phyloP scores from a whole-genome alignment of 202 grass and related monocot genomes.

The Miscanthus sacchariflorus region DNA sequence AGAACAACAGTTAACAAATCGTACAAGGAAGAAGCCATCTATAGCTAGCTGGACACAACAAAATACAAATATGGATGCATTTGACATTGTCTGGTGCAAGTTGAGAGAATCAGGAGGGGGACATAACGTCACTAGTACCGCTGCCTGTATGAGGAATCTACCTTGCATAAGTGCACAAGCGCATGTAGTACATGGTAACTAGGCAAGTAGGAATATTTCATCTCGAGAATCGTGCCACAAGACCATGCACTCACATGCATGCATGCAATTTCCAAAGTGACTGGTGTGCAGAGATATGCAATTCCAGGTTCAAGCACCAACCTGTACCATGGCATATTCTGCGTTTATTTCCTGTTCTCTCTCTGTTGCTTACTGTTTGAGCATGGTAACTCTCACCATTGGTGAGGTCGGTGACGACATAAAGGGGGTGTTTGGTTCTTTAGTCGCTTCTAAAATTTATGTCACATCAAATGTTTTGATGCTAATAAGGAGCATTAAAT shows the following conservation, averaged over 20 bases:
- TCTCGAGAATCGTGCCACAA: not conserved
- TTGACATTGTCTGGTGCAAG: slow-evolving; percentile 4
- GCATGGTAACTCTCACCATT: not conserved
- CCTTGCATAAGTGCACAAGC: not conserved
- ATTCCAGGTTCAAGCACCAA: not conserved
- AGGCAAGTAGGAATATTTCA: slow-evolving; percentile 17
- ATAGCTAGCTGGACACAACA: not conserved
- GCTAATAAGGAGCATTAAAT: no score
- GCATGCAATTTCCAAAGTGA: no score
- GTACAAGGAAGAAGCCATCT: not conserved
- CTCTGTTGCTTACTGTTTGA: not conserved
- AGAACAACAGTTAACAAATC: not conserved
- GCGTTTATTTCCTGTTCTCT: not conserved
- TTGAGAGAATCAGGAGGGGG: not conserved
- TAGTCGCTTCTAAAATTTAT: no score
- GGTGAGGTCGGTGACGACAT: not conserved
- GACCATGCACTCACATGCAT: not conserved
- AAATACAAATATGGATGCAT: not conserved
- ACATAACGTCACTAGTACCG: not conserved
- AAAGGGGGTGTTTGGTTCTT: no score
- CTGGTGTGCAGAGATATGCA: not conserved
- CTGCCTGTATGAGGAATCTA: not conserved
- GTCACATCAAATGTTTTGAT: no score
- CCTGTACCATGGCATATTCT: not conserved
- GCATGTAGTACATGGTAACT: not conserved